Evolutionary conservation across 2,329 filamentous ascomycete species (phyloP).

Genomic region (Aspergillus sp.): DNA sequence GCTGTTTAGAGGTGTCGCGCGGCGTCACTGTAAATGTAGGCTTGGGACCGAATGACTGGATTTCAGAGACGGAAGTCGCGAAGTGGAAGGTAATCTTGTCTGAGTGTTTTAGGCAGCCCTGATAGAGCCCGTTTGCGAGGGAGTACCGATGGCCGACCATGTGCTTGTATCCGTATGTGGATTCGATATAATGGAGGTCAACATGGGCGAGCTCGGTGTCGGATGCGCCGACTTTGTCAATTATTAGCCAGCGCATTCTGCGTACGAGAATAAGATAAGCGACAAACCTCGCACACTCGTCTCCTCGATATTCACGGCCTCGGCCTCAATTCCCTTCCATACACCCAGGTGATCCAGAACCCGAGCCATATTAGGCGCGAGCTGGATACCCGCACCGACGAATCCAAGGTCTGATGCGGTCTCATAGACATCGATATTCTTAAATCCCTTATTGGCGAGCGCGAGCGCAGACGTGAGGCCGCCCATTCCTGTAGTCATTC

Average conservation of each 20-base stretch:
- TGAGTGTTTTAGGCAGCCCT: conserved; percentile 65
- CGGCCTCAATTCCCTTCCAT: conserved; percentile 68
- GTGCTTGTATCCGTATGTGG: conserved; percentile 72
- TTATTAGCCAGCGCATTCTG: not conserved
- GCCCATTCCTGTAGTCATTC: conserved; percentile 61
- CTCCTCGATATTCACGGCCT: conserved; percentile 68
- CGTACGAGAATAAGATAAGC: not conserved
- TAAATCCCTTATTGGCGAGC: conserved; percentile 74
- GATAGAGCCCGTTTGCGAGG: conserved; percentile 67
- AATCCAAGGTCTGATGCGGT: conserved; percentile 72
- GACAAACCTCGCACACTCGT: conserved; percentile 68
- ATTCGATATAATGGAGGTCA: conserved; percentile 64
- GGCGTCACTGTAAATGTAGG: conserved; percentile 62
- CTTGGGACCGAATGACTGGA: conserved; percentile 60
- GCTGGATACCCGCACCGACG: conserved; percentile 80
- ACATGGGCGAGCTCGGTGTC: conserved; percentile 71
- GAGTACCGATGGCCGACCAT: conserved; percentile 77
- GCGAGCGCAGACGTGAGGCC: conserved; percentile 71
- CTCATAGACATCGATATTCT: conserved; percentile 71
- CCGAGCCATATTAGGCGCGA: conserved; percentile 78
- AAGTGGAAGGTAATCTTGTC: conserved; percentile 67
- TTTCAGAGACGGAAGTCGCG: conserved; percentile 53
- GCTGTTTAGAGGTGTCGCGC: conserved; percentile 48
- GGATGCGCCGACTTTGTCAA: conserved; percentile 56
- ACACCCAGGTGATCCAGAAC: conserved; percentile 72